phyloP scores from a whole-genome alignment of 805 yeast species.

The Ogataea methanolica region DNA sequence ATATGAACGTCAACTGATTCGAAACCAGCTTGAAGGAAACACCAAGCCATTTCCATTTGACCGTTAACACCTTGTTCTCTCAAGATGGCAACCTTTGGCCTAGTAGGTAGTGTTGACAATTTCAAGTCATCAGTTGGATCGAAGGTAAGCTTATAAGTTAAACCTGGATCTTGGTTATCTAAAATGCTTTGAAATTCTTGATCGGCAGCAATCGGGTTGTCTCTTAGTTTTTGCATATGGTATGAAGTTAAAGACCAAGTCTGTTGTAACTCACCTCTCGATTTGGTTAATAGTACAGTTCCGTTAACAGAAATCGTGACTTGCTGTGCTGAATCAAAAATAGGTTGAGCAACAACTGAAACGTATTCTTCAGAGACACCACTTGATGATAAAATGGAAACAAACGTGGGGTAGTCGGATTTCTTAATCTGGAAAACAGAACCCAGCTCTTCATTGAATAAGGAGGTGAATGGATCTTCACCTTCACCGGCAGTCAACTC shows the following conservation, averaged over 20 bases:
- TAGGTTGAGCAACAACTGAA: slow-evolving; percentile 66
- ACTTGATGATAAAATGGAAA: slow-evolving; percentile 46
- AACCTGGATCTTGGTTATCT: slow-evolving; percentile 89
- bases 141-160: slow-evolving; percentile 73
- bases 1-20: slow-evolving; percentile 93
- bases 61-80: slow-evolving; percentile 99
- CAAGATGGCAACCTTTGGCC: slow-evolving; percentile 90
- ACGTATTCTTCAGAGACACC: slow-evolving; percentile 55
- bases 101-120: slow-evolving; percentile 32
- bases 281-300: slow-evolving; percentile 39
- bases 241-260: slow-evolving; percentile 86
- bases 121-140: slow-evolving; percentile 49
- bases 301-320: slow-evolving; percentile 47
- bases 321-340: slow-evolving; percentile 41
- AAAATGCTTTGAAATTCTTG: slow-evolving; percentile 73
- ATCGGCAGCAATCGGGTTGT: slow-evolving; percentile 85
- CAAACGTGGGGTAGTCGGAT: slow-evolving; percentile 51
- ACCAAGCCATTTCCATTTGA: slow-evolving; percentile 97
- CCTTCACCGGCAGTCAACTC: slow-evolving; percentile 30
- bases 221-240: slow-evolving; percentile 86
- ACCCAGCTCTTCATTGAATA: slow-evolving; percentile 94
- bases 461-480: slow-evolving; percentile 42
- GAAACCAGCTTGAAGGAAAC: slow-evolving; percentile 92
- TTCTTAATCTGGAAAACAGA: slow-evolving; percentile 84
- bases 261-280: slow-evolving; percentile 73